Conservation (phyloP, 2,329 filamentous ascomycete genomes). For the Colletotrichum sublineola region DNA sequence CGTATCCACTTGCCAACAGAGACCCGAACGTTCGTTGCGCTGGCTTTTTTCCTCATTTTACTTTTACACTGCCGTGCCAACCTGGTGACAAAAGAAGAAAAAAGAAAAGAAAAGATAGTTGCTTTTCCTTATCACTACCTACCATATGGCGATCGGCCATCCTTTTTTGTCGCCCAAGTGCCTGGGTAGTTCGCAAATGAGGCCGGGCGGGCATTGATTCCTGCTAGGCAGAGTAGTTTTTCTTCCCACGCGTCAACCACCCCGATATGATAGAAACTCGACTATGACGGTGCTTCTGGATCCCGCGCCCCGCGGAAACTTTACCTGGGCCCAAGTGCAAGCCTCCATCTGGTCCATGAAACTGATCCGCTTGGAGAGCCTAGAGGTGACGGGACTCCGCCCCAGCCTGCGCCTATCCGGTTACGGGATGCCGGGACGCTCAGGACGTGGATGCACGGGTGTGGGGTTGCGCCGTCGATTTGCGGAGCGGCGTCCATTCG, state of each 20-base stretch:
- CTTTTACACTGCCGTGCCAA: neutral
- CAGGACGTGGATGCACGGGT: constrained; percentile 20
- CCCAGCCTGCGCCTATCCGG: constrained; percentile 24
- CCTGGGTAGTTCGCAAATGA: neutral
- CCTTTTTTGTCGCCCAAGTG: too few species aligned
- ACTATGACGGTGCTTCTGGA: constrained; percentile 19
- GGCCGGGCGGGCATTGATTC: neutral
- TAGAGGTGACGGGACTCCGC: neutral
- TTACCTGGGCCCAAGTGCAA: neutral
- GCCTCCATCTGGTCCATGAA: neutral
- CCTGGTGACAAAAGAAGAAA: neutral
- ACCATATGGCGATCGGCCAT: too few species aligned
- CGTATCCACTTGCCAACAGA: constrained; percentile 23
- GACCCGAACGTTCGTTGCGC: neutral
- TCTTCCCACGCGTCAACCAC: neutral
- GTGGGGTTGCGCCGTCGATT: constrained; percentile 16
- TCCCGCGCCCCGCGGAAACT: constrained; percentile 24
- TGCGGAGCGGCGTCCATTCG: constrained; percentile 33
- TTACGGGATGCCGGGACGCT: constrained; percentile 24
- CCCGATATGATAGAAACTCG: constrained; percentile 10
- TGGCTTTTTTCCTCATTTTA: neutral
- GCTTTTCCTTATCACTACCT: too few species aligned
- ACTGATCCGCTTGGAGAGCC: neutral
- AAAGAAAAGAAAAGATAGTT: too few species aligned
- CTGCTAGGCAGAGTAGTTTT: neutral